These are phyloP conservation scores for Pichia sp. DNA, from an alignment of 1,139 yeast species.

Conservation along the genomic window DNA sequence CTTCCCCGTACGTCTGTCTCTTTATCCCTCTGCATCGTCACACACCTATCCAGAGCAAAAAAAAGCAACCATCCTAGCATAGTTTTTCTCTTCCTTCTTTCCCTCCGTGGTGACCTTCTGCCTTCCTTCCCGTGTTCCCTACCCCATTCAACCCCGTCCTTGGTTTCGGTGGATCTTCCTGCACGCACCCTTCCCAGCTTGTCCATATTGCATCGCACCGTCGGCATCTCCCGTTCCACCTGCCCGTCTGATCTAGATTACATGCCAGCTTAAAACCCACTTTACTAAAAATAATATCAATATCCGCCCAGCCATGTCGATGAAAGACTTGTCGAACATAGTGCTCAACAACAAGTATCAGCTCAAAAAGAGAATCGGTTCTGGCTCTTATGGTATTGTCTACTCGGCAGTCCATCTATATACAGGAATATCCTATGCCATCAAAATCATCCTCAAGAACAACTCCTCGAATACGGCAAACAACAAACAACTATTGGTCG, in stretches of 20 bases:
- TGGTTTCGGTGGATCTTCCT: no score
- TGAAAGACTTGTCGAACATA: constrained; percentile 29
- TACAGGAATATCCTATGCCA: constrained; percentile 56
- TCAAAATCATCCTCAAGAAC: constrained; percentile 64
- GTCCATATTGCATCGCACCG: background rate
- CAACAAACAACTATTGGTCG: constrained; percentile 29
- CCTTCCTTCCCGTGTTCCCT: no score
- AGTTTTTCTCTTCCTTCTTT: no score
- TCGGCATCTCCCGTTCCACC: no score
- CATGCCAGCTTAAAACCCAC: background rate
- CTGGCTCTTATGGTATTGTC: constrained; percentile 87
- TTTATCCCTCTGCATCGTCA: no score
- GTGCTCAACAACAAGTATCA: constrained; percentile 41
- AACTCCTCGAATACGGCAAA: constrained; percentile 25
- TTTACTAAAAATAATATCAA: background rate
- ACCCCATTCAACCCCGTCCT: no score
- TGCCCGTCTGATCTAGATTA: background rate
- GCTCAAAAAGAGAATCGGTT: constrained; percentile 61
- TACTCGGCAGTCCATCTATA: constrained; percentile 59
- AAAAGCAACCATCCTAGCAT: no score
- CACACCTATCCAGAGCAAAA: no score
- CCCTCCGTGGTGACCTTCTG: no score
- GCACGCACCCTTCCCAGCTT: background rate
- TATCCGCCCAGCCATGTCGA: constrained; percentile 12
- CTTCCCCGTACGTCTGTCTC: no score